Conservation (phyloP, 257 asterid genomes). For the Anisodus tanguticus region DNA sequence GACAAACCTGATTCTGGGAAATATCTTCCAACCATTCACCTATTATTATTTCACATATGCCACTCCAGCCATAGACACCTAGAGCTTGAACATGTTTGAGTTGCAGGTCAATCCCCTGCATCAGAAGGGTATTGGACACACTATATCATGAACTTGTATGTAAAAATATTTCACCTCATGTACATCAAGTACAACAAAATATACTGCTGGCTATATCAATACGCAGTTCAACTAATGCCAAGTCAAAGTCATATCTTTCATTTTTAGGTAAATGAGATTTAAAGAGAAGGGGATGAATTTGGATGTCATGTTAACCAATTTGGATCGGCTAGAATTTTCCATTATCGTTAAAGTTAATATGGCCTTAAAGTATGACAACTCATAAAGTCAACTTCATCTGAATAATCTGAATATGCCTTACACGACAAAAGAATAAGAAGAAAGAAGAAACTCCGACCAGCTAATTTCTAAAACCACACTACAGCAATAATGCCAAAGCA, state of each 20-base stretch:
- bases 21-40: conserved; percentile 99
- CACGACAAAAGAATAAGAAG: conserved; percentile 16
- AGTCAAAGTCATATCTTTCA: not conserved
- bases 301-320: not conserved
- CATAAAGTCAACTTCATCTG: not conserved
- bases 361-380: not conserved
- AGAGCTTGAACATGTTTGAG: conserved; percentile 87
- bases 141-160: conserved; percentile 30
- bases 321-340: not conserved
- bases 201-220: not conserved
- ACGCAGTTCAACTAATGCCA: not conserved
- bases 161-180: conserved; percentile 27
- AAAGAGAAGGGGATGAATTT: not conserved
- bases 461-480: conserved; percentile 10
- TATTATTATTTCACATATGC: conserved; percentile 72
- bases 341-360: not conserved
- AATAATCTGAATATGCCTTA: not conserved
- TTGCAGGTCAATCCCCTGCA: conserved; percentile 89
- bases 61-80: conserved; percentile 91
- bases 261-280: conserved; percentile 14
- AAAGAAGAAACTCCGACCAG: not conserved
- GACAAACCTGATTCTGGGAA: conserved; percentile 88
- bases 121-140: conserved; percentile 36
- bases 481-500: not conserved
- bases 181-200: conserved; percentile 6